Conservation (phyloP, 2,329 filamentous ascomycete genomes). For the Emmonsia crescens region DNA sequence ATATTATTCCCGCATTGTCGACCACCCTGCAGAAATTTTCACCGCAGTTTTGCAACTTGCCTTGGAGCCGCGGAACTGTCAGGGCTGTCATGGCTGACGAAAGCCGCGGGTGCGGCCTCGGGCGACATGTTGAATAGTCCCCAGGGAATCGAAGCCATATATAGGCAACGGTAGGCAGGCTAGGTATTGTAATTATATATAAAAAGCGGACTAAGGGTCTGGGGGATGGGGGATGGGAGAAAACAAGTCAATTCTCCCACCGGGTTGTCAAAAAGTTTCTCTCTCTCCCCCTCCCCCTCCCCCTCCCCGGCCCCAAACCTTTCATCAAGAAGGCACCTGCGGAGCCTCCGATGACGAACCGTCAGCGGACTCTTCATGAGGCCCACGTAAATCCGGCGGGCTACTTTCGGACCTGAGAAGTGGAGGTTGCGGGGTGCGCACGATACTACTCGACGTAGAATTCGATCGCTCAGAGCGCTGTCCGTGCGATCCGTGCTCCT, state of each 20-base stretch:
- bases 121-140: not conserved
- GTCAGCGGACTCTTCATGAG: not conserved
- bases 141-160: not conserved
- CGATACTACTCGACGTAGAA: constrained; percentile 6
- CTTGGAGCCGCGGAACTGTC: not conserved
- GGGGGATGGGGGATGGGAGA: not conserved
- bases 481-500: constrained; percentile 13
- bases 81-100: not conserved
- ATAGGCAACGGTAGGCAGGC: not conserved
- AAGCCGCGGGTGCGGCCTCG: not conserved
- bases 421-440: not conserved
- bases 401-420: constrained; percentile 9
- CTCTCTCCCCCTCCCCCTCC: not conserved
- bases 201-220: not conserved
- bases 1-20: not conserved
- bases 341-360: not conserved
- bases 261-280: not conserved
- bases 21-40: not conserved
- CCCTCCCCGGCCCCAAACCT: not conserved
- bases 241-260: not conserved
- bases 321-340: not conserved
- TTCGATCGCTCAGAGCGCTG: constrained; percentile 6
- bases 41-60: not conserved
- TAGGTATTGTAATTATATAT: not conserved
- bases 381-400: constrained; percentile 8